phyloP scores from a whole-genome alignment of 2,329 filamentous ascomycete species.

The Alternaria panax region DNA sequence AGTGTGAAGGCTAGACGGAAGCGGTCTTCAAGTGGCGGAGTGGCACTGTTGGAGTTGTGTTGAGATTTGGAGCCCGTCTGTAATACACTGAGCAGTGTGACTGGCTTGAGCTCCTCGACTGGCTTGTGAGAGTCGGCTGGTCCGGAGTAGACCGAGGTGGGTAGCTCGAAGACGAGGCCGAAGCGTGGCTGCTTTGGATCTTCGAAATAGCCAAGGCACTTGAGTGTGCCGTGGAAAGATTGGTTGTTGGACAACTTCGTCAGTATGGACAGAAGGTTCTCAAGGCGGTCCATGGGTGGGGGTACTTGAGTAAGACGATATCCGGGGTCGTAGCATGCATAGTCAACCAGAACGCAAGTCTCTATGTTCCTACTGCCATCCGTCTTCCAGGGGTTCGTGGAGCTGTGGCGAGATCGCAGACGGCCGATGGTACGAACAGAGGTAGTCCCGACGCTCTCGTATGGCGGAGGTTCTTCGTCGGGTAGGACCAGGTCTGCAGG shows the following conservation, averaged over 20 bases:
- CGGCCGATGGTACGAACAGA: slow-evolving; percentile 56
- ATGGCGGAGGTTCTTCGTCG: slow-evolving; percentile 58
- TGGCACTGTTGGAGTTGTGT: slow-evolving; percentile 51
- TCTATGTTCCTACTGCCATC: slow-evolving; percentile 44
- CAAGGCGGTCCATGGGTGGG: slow-evolving; percentile 55
- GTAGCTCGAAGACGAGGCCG: slow-evolving; percentile 78
- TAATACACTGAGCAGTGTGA: slow-evolving; percentile 57
- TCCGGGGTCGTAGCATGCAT: slow-evolving; percentile 61
- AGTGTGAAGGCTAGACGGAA: slow-evolving; percentile 78
- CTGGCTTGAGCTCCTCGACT: slow-evolving; percentile 48
- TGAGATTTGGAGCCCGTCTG: slow-evolving; percentile 56
- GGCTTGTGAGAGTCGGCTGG: slow-evolving; percentile 62
- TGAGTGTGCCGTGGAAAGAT: slow-evolving; percentile 57
- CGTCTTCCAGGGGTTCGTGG: slow-evolving; percentile 50
- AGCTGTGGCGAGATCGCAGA: slow-evolving; percentile 47
- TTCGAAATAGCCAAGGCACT: slow-evolving; percentile 74
- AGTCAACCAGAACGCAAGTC: slow-evolving; percentile 73
- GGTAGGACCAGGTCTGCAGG: slow-evolving; percentile 53
- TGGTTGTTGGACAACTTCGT: slow-evolving; percentile 42
- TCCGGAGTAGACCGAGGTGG: slow-evolving; percentile 57
- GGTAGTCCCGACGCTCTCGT: slow-evolving; percentile 56
- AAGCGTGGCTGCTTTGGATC: slow-evolving; percentile 73
- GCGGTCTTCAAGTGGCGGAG: slow-evolving; percentile 72
- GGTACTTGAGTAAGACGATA: slow-evolving; percentile 58
- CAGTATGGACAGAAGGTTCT: slow-evolving; percentile 49